phyloP scores from a whole-genome alignment of 148 eudicot species.

The Fagopyrum tataricum region DNA sequence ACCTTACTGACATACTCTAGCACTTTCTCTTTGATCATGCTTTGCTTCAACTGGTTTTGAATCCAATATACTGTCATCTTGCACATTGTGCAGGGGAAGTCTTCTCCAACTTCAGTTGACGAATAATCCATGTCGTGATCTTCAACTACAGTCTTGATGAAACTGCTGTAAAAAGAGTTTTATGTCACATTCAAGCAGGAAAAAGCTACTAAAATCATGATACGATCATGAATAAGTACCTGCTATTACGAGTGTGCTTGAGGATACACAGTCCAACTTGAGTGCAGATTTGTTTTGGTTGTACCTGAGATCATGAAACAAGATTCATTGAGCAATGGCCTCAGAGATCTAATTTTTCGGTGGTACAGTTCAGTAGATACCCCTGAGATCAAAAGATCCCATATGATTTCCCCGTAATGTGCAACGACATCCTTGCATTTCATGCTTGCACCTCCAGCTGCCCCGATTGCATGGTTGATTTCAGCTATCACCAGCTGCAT shows the following conservation, averaged over 20 bases:
- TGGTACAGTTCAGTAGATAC: no score
- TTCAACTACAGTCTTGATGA: slow-evolving; percentile 57
- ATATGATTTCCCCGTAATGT: not conserved
- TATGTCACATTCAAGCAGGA: no score
- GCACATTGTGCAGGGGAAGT: slow-evolving; percentile 58
- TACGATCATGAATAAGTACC: no score
- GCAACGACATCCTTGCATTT: slow-evolving; percentile 1
- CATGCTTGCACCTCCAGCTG: not conserved
- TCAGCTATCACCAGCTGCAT: slow-evolving; percentile 2
- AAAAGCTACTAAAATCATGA: no score
- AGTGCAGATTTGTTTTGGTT: slow-evolving; percentile 41
- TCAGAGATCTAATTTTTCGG: no score
- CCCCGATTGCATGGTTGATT: not conserved
- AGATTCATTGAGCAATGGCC: no score
- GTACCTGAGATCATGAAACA: no score
- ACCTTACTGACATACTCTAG: slow-evolving; percentile 68
- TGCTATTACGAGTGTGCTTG: no score
- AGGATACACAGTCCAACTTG: slow-evolving; percentile 46
- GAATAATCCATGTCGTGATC: slow-evolving; percentile 29
- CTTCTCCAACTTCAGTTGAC: slow-evolving; percentile 17
- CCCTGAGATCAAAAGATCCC: slow-evolving; percentile 61
- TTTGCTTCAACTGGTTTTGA: slow-evolving; percentile 51
- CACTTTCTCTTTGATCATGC: slow-evolving; percentile 53
- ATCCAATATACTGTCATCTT: slow-evolving; percentile 84
- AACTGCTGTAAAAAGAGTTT: no score